phyloP scores from a whole-genome alignment of 169 alveolate species.

The Perkinsus marinus region DNA sequence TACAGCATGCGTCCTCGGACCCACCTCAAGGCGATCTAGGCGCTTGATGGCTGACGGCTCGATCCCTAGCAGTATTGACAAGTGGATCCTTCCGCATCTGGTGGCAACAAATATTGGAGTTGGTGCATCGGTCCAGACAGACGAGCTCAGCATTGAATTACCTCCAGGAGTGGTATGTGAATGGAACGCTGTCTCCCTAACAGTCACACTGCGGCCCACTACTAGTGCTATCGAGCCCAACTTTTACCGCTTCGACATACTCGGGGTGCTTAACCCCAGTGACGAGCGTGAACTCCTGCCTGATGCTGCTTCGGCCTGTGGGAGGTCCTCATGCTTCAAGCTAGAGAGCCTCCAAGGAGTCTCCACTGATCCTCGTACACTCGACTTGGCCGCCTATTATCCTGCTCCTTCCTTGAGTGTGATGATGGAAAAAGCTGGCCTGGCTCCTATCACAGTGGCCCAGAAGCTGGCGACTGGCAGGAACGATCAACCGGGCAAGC shows the following conservation, averaged over 20 bases:
- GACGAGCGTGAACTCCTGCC: not conserved
- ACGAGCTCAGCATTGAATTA: not conserved
- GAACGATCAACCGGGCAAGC: conserved; percentile 1
- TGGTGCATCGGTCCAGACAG: not conserved
- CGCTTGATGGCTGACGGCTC: not conserved
- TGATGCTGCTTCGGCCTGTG: not conserved
- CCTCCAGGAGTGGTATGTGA: not conserved
- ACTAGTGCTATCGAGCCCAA: not conserved
- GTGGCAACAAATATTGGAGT: not conserved
- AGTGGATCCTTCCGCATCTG: not conserved
- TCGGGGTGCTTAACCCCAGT: not conserved
- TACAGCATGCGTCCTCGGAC: not conserved
- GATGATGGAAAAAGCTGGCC: not conserved
- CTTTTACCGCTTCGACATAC: not conserved
- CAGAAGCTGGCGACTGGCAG: not conserved
- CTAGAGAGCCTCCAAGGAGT: not conserved
- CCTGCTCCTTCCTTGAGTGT: not conserved
- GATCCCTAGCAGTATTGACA: not conserved
- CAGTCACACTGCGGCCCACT: not conserved
- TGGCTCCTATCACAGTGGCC: not conserved
- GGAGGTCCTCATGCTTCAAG: not conserved
- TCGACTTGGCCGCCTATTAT: not conserved
- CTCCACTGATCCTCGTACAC: not conserved
- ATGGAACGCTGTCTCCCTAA: not conserved
- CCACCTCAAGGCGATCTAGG: not conserved